phyloP scores from a whole-genome alignment of 108 stramenopile species.

The Skeletonema costatum region DNA sequence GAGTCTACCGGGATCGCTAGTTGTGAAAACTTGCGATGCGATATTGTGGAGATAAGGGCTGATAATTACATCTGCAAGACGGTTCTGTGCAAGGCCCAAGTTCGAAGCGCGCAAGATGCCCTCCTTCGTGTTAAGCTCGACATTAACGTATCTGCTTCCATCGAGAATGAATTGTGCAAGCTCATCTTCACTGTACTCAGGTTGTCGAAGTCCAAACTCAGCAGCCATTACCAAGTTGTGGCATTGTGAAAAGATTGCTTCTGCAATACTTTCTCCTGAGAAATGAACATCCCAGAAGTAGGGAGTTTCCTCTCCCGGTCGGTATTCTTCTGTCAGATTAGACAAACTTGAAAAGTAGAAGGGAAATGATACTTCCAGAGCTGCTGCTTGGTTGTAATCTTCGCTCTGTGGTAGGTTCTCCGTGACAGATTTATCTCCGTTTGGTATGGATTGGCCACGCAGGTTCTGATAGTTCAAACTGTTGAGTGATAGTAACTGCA shows the following conservation, averaged over 20 bases:
- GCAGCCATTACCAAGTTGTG: conserved; percentile 38
- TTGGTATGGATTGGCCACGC: neutral
- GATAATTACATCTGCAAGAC: conserved; percentile 48
- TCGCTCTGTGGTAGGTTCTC: neutral
- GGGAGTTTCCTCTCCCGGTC: conserved; percentile 33
- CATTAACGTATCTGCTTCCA: conserved; percentile 49
- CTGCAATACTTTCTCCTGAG: conserved; percentile 52
- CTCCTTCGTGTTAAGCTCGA: conserved; percentile 40
- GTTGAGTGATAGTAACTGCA: no score
- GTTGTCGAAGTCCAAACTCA: conserved; percentile 48
- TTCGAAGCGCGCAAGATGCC: conserved; percentile 44
- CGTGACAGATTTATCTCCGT: neutral
- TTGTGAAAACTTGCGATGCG: conserved; percentile 24
- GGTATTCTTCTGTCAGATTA: conserved; percentile 21
- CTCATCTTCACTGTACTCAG: conserved; percentile 36
- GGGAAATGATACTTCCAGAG: conserved; percentile 7
- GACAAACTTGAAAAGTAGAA: conserved; percentile 22
- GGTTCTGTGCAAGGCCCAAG: conserved; percentile 36
- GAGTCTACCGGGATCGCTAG: conserved; percentile 25
- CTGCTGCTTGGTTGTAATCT: neutral
- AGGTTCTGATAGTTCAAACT: neutral
- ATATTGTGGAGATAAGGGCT: conserved; percentile 37
- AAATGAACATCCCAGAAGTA: conserved; percentile 61
- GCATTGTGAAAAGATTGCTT: conserved; percentile 34
- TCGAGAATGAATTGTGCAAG: conserved; percentile 33